Evolutionary conservation across 768 basidiomycete species (phyloP), one percentile per base, ranked within the genome.

Genomic region (Pleurotus salmoneostramineus): DNA sequence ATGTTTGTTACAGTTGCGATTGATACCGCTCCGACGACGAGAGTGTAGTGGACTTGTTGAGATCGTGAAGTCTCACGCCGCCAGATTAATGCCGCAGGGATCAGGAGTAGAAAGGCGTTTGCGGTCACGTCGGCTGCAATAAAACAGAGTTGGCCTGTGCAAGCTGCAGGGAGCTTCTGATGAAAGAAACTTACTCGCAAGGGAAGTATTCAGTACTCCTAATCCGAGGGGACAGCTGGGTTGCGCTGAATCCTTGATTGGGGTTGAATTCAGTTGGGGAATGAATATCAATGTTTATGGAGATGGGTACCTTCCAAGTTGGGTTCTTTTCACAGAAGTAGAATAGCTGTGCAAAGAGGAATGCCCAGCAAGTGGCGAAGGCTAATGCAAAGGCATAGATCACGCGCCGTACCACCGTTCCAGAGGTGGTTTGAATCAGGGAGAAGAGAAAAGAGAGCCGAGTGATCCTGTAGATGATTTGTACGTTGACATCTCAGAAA

Each of bases 1-100:
- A 70, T 64, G 52, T 71, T 73, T 50, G 74, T 66, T 14, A 71
- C 64, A 17, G 71, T 74, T 11, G 72, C 75, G 48, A 73, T 61
- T 50, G 77, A 70, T 27, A 73, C 74, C 12, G 79, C 65, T 5
- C 77, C 77, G 64, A 81, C 79, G 43, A 79, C 72, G 36, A 80
- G 62, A 58, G 77, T 64, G 46, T 76, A 63, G 8, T 72, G 72
- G 21, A 75, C 71, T 6, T 72, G 68, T 14, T 75, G 74, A 0
- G 72, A 51, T 21, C 62, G 56, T 2, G 63, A 62, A 11, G 71
- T 67, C 14, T 67, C 72, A 27, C 77, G 69, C 14, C 67, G 66
- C 66, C 72, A 72, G 7, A 82, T 68, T 15, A 83, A 64, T 14
- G 69, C 63, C 6, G 80, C 59, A 1, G 82, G 80, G 4, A 77